phyloP scores from a whole-genome alignment of 2,329 filamentous ascomycete species.

The Rasamsonia emersonii region DNA sequence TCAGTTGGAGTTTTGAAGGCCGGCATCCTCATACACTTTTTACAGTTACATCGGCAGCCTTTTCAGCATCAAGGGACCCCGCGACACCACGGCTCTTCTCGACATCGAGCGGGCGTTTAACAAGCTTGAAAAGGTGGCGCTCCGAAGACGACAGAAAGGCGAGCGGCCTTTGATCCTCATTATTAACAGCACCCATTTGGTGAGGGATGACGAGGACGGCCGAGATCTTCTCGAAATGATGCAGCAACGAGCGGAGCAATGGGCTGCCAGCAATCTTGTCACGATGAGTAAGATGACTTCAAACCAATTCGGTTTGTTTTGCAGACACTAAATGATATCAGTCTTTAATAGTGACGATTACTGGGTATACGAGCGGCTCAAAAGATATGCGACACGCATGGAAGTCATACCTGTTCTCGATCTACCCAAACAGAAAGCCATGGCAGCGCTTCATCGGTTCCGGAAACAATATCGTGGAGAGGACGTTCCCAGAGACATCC shows the following conservation, averaged over 20 bases:
- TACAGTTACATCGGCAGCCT: slow-evolving; percentile 67
- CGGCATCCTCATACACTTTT: slow-evolving; percentile 8
- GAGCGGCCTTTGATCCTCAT: slow-evolving; percentile 77
- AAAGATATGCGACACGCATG: slow-evolving; percentile 88
- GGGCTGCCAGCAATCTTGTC: slow-evolving; percentile 84
- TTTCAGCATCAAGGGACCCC: slow-evolving; percentile 86
- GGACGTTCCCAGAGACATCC: slow-evolving; percentile 38
- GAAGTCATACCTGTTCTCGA: slow-evolving; percentile 83
- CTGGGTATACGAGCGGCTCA: slow-evolving; percentile 94
- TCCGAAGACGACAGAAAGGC: slow-evolving; percentile 51
- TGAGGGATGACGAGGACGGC: slow-evolving; percentile 88
- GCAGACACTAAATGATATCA: slow-evolving; percentile 26
- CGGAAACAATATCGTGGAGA: slow-evolving; percentile 70
- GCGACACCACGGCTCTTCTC: slow-evolving; percentile 82
- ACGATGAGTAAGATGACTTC: slow-evolving; percentile 46
- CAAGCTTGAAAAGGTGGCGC: slow-evolving; percentile 91
- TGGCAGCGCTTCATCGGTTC: slow-evolving; percentile 69
- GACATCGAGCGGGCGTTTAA: slow-evolving; percentile 97
- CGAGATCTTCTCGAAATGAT: slow-evolving; percentile 86
- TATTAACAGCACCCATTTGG: slow-evolving; percentile 85
- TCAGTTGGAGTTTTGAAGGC: not conserved
- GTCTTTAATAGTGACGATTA: slow-evolving; percentile 97
- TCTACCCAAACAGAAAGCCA: slow-evolving; percentile 67
- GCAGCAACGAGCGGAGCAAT: slow-evolving; percentile 91
- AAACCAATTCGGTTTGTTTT: not conserved